Evolutionary conservation across 139 green algal species (phyloP).

Genomic region (Chlorella sp.): DNA sequence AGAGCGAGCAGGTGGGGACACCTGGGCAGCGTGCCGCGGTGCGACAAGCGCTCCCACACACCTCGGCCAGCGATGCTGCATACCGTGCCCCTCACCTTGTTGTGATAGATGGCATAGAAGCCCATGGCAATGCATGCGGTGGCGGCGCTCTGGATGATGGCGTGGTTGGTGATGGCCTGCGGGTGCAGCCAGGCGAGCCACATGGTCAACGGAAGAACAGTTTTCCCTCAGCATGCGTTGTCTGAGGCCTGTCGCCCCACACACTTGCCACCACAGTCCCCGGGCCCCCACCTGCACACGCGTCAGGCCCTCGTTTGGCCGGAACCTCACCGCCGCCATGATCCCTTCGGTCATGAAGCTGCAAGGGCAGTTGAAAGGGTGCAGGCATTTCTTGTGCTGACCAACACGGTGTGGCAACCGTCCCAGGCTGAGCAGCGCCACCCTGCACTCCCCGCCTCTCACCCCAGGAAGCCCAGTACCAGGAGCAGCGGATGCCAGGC

Average conservation of each 20-base stretch:
- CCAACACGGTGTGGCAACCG: too few species aligned
- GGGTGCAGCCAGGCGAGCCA: not conserved
- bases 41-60: too few species aligned
- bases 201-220: not conserved
- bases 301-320: slow-evolving; percentile 23
- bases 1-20: too few species aligned
- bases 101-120: slow-evolving; percentile 68
- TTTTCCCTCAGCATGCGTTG: too few species aligned
- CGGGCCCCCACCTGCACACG: not conserved
- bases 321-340: slow-evolving; percentile 32
- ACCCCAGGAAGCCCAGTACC: slow-evolving; percentile 38
- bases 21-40: too few species aligned
- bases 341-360: slow-evolving; percentile 57
- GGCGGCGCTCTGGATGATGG: slow-evolving; percentile 43
- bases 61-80: too few species aligned
- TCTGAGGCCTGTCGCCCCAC: too few species aligned
- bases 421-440: too few species aligned
- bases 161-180: slow-evolving; percentile 45
- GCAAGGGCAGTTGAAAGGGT: too few species aligned
- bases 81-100: slow-evolving; percentile 57
- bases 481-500: slow-evolving; percentile 46
- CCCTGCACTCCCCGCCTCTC: too few species aligned
- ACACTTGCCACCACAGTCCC: not conserved
- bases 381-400: too few species aligned
- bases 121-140: slow-evolving; percentile 52